Evolutionary conservation across 331 rosid species (phyloP).

Genomic region (Quercus lobata): DNA sequence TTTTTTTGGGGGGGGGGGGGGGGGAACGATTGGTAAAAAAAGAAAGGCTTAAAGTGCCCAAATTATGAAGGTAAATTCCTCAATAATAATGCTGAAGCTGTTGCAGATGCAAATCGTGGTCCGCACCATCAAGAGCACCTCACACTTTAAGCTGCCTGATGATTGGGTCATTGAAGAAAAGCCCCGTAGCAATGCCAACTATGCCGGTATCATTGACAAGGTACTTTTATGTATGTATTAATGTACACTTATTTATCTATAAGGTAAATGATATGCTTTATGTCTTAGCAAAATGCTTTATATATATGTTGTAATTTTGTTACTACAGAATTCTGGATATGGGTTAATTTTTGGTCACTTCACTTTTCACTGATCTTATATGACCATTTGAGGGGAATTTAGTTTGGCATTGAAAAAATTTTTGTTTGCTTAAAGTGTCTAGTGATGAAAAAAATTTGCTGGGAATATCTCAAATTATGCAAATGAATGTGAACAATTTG

Average conservation of each 20-base stretch:
- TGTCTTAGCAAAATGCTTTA: too few species aligned
- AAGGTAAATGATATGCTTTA: too few species aligned
- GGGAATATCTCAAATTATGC: background rate
- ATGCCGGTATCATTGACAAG: slow-evolving; percentile 20
- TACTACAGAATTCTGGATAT: too few species aligned
- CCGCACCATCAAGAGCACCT: background rate
- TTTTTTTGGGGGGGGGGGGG: too few species aligned
- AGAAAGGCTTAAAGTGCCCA: background rate
- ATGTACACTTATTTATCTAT: too few species aligned
- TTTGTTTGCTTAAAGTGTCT: too few species aligned
- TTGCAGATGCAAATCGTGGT: slow-evolving; percentile 28
- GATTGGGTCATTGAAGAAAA: slow-evolving; percentile 35
- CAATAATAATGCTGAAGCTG: slow-evolving; percentile 2
- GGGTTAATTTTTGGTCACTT: too few species aligned
- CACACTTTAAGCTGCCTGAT: slow-evolving; percentile 33
- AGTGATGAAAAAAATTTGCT: too few species aligned
- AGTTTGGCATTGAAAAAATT: too few species aligned
- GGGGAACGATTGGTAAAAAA: background rate
- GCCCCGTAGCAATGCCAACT: slow-evolving; percentile 5
- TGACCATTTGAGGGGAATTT: too few species aligned
- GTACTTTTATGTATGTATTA: slow-evolving; percentile 18
- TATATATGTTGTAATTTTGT: too few species aligned
- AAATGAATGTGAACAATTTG: background rate
- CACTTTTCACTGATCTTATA: too few species aligned
- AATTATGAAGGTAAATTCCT: background rate